Evolutionary conservation across 148 eudicot species (phyloP).

Genomic region (Rhododendron williamsianum): DNA sequence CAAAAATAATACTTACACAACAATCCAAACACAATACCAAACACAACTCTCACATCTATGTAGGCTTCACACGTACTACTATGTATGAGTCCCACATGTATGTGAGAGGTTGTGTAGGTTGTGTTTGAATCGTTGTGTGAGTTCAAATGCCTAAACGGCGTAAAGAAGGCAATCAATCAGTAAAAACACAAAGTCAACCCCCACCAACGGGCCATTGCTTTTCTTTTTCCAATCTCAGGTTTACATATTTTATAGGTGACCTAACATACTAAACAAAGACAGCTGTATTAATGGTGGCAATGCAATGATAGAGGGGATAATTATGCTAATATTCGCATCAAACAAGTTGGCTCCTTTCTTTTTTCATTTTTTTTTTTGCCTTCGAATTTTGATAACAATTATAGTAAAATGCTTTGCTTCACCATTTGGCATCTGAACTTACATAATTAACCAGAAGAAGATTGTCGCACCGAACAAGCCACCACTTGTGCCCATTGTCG

Average conservation of each 20-base stretch:
- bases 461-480: slow-evolving; percentile 84
- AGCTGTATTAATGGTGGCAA: neutral
- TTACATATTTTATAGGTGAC: neutral
- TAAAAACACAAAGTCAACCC: neutral
- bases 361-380: neutral
- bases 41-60: too few relatives aligned
- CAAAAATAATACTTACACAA: too few relatives aligned
- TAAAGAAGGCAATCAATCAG: neutral
- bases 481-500: slow-evolving; percentile 90
- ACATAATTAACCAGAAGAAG: slow-evolving; percentile 6
- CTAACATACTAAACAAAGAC: neutral
- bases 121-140: too few relatives aligned
- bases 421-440: neutral
- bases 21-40: too few relatives aligned
- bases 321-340: neutral
- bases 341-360: neutral
- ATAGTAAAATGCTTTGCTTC: neutral
- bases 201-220: neutral
- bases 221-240: neutral
- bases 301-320: neutral
- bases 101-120: too few relatives aligned
- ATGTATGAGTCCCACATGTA: too few relatives aligned
- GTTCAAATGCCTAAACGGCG: neutral
- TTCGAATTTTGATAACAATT: neutral
- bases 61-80: too few relatives aligned